phyloP scores from a whole-genome alignment of 1,284 basidiomycete species.

The Ceratorhiza oryzae-sativae region DNA sequence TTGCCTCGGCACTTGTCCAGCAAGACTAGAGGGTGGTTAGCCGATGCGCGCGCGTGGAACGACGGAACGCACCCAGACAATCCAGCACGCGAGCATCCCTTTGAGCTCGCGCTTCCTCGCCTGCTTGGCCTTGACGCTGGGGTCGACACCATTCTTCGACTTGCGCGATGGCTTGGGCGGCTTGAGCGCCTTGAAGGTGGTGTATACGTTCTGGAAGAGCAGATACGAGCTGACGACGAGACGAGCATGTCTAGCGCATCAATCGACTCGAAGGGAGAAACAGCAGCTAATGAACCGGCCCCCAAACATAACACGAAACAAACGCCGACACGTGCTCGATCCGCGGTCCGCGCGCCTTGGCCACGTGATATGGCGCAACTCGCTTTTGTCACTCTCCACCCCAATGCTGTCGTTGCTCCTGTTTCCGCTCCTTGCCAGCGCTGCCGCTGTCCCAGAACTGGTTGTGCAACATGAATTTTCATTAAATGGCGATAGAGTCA shows the following conservation, averaged over 20 bases:
- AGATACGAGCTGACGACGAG: constrained; percentile 49
- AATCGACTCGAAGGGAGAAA: background rate
- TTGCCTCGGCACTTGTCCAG: constrained; percentile 41
- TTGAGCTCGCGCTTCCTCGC: constrained; percentile 83
- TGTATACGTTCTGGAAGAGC: constrained; percentile 78
- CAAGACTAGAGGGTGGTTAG: constrained; percentile 35
- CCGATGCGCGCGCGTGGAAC: background rate
- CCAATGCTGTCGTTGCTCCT: background rate
- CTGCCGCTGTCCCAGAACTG: constrained; percentile 15
- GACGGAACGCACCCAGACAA: constrained; percentile 71
- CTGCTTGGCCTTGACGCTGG: constrained; percentile 68
- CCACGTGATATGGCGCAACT: constrained; percentile 36
- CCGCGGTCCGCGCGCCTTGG: constrained; percentile 14
- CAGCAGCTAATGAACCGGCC: background rate
- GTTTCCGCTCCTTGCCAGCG: constrained; percentile 23
- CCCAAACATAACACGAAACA: constrained; percentile 25
- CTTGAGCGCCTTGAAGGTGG: constrained; percentile 81
- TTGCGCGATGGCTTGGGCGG: constrained; percentile 61
- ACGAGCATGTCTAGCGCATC: constrained; percentile 35
- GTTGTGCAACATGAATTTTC: constrained; percentile 1
- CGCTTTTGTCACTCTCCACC: constrained; percentile 14
- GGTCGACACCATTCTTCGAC: constrained; percentile 64
- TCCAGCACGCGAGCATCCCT: constrained; percentile 79
- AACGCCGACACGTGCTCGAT: constrained; percentile 32
- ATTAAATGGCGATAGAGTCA: background rate